Base-by-base conservation (phyloP, 1,284 basidiomycete genomes). In the Cystobasidium sp. region DNA sequence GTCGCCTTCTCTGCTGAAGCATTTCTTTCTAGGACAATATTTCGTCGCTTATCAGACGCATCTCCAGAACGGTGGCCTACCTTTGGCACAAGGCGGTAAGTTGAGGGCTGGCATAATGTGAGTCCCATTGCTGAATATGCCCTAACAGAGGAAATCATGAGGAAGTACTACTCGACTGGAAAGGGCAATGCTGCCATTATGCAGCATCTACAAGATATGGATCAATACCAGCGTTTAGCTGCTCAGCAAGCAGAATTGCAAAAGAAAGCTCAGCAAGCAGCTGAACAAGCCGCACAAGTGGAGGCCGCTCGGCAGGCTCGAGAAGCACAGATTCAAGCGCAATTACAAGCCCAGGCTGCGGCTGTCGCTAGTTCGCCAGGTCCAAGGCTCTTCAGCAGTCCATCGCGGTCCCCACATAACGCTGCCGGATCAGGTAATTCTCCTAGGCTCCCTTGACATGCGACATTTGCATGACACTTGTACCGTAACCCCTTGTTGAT, bases 21-120 rank as follows among this genome's bases (percentile, higher is more conserved):
- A 8, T 3, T 12, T 18, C 6, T 55, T 65, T 43, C 1, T 22
- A 66, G 64, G 10, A 16, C 37, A 58, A 20, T 12, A 58, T 14
- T 9, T 68, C 6, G 14, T 41, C 12, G 37, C 39, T 18, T 68
- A 68, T 22, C 39, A 37, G 9, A 49, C 58, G 66, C 66, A 68
- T 49, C 53, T 68, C n/a, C 52, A 68, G 18, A 47, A 55, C 14
- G 66, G 66, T 47, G 66, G 66, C 66, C 52, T 44, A 10, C n/a
- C 10, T 68, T 58, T 59, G 49, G 66, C 58, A 41, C 56, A 53
- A 9, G 12, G 8, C 39, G 37, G 12, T n/a, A 16, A 6, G 20
- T 5, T 39, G 20, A 43, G 22, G 14, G 12, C 39, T n/a, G 5
- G 8, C 53, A 31, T 8, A 39, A 22, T 16, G 6, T 16, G 43